Evolutionary conservation across 176 grass and related monocot genomes (phyloP), one percentile per base, ranked within the genome.

Genomic region (Raddia distichophylla): DNA sequence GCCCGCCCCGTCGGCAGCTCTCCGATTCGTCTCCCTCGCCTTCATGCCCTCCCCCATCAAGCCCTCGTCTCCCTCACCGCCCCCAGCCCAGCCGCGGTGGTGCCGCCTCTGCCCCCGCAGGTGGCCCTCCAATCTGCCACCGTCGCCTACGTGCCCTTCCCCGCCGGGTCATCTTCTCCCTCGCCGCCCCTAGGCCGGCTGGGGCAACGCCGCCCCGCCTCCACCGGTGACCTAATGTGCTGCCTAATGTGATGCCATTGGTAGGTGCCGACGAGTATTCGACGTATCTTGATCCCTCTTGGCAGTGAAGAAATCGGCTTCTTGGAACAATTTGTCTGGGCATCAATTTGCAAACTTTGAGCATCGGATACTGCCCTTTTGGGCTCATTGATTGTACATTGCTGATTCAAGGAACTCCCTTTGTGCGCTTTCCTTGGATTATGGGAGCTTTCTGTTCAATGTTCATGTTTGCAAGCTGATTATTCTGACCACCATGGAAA

Each of bases 401-500:
- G 49, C 46, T 72, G 42, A 6, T 52, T 60, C 44, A 48, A 85
- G 62, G 58, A 84, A 32, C 65, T 73, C 58, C 43, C 43, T 66
- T 62, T 87, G 44, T 59, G 71, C 54, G 14, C 49, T 14, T 64
- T 68, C 22, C 58, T 80, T 69, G 67, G 67, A 80, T 47, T 74
- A 98, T 98, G 96, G 96, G 96, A 67, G 86, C 92, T 74, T 64
- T 93, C 17, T 98, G 92, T 81, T 98, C 96, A 11, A n/a, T n/a
- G n/a, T n/a, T n/a, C n/a, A n/a, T 95, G 96, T 45, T 83, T 93
- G 61, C 86, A 91, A 70, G 73, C 49, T 7, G 90, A 95, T 81
- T 86, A 93, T 73, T 84, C 86, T 0, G 83, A 89, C 43, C 90
- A 83, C 82, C 82, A 91, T 79, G 71, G 70, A 1, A 78, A 90